These are phyloP conservation scores for Purpureocillium takamizusanense DNA, from an alignment of 2,329 filamentous ascomycete species.

Conservation along the genomic window DNA sequence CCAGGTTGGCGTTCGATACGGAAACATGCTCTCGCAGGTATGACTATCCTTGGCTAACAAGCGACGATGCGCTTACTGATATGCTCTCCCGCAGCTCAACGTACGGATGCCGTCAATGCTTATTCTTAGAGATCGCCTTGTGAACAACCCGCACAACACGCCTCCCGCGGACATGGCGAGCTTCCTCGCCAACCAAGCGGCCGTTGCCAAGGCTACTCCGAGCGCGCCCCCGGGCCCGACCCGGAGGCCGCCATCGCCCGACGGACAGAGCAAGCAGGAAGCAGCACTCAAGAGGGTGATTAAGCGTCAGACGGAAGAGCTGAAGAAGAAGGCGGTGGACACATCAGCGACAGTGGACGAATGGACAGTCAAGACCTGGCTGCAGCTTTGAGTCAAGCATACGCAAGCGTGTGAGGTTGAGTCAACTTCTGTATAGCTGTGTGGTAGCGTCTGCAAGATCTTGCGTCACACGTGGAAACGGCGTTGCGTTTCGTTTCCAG, in stretches of 20 bases:
- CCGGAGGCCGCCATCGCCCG: neutral
- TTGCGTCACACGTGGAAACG: too few species aligned
- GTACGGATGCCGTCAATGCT: constrained; percentile 53
- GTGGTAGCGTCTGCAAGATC: too few species aligned
- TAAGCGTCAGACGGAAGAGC: constrained; percentile 7
- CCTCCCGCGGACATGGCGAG: neutral
- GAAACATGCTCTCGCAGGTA: constrained; percentile 45
- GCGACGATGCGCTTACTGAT: neutral
- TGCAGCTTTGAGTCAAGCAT: constrained; percentile 3
- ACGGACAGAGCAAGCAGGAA: constrained; percentile 2
- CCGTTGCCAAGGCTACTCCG: neutral
- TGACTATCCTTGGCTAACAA: constrained; percentile 1
- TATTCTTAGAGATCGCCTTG: constrained; percentile 36
- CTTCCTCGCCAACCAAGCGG: neutral
- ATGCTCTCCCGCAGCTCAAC: constrained; percentile 32
- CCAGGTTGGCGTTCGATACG: constrained; percentile 47
- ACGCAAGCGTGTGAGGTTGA: too few species aligned
- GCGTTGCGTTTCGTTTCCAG: too few species aligned
- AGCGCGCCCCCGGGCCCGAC: too few species aligned
- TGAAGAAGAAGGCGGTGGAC: constrained; percentile 8
- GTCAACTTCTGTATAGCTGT: too few species aligned
- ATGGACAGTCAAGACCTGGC: constrained; percentile 8
- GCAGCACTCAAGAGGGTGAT: constrained; percentile 5
- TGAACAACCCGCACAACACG: constrained; percentile 2
- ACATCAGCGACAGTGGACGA: constrained; percentile 5